Base-by-base conservation (phyloP, 208 protist species). In the Endotrypanum monterogeii region DNA sequence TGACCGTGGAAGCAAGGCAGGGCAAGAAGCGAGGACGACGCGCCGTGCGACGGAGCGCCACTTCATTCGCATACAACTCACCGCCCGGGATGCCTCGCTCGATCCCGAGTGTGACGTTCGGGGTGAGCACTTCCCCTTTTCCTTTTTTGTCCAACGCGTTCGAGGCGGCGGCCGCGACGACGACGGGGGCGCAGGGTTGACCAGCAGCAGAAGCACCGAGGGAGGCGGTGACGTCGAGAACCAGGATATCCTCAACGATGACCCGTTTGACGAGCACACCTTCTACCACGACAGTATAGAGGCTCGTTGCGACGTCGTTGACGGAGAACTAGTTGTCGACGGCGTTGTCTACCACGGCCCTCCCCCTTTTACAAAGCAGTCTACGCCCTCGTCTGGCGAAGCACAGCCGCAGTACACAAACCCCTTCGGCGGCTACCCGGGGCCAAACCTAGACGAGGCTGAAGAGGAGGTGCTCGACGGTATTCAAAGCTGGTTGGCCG, bases 81-180 rank as follows among this genome's bases (percentile, higher is more conserved):
- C 89, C 4, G 81, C 85, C 4, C 85, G 91, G 37, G 91, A 96
- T 68, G 83, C 91, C 73, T 94, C 91, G 16, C 78, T 96, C 3
- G 91, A 96, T 65, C 91, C 91, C 7, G 89, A 96, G 86, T 94
- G 89, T 62, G 89, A 96, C 74, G 79, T 95, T 5, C 88, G 90
- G 2, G 90, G 89, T 0, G 90, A 96, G 63, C 92, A 96, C 81
- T 94, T 92, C 63, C 92, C 92, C 12, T 96, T 96, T 67, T 94
- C 89, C 25, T 85, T 96, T 46, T 94, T 93, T 76, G 82, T 95
- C 32, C 88, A 94, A 78, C 72, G 65, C 41, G 56, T 88, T 20
- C 52, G 37, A 44, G n/a, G 14, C 35, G 74, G 63, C 12, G 61
- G 50, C 8, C 55, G 41, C 5, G 58, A 41, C 20, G 66, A 57